phyloP scores from a whole-genome alignment of 805 yeast genomes.

The Candida manassasensis region DNA sequence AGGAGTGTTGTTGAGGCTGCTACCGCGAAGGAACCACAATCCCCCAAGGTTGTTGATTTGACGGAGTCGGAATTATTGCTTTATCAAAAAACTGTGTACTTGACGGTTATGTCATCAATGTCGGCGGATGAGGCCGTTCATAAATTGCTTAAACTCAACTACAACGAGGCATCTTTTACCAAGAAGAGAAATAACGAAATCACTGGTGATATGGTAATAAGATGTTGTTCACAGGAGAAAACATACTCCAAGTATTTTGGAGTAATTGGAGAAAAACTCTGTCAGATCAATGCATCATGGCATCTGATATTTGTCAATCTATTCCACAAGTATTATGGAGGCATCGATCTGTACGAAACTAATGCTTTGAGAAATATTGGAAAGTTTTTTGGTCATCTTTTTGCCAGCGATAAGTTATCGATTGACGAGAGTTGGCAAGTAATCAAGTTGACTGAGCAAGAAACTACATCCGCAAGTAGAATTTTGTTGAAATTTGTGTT shows the following conservation, averaged over 20 bases:
- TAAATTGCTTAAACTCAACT: slow-evolving; percentile 55
- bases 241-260: slow-evolving; percentile 86
- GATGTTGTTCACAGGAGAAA: slow-evolving; percentile 80
- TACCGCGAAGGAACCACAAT: slow-evolving; percentile 6
- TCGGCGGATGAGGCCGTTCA: slow-evolving; percentile 92
- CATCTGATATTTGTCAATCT: slow-evolving; percentile 43
- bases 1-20: background rate
- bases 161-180: slow-evolving; percentile 8
- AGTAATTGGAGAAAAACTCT: slow-evolving; percentile 62
- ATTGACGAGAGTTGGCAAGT: slow-evolving; percentile 53
- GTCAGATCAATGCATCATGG: slow-evolving; percentile 55
- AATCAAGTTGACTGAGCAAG: slow-evolving; percentile 60
- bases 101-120: slow-evolving; percentile 84
- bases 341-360: slow-evolving; percentile 65
- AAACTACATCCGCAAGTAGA: slow-evolving; percentile 76
- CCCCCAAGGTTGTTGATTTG: slow-evolving; percentile 50
- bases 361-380: slow-evolving; percentile 75
- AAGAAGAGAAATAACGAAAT: slow-evolving; percentile 39
- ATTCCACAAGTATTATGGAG: slow-evolving; percentile 53
- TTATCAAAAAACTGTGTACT: slow-evolving; percentile 71
- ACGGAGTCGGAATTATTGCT: slow-evolving; percentile 61
- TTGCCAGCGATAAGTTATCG: slow-evolving; percentile 64
- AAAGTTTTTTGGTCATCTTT: slow-evolving; percentile 78
- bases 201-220: slow-evolving; percentile 68
- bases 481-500: slow-evolving; percentile 78